These are phyloP conservation scores for Fusarium sp. DNA, from an alignment of 2,329 filamentous ascomycete genomes.

Conservation along the genomic window DNA sequence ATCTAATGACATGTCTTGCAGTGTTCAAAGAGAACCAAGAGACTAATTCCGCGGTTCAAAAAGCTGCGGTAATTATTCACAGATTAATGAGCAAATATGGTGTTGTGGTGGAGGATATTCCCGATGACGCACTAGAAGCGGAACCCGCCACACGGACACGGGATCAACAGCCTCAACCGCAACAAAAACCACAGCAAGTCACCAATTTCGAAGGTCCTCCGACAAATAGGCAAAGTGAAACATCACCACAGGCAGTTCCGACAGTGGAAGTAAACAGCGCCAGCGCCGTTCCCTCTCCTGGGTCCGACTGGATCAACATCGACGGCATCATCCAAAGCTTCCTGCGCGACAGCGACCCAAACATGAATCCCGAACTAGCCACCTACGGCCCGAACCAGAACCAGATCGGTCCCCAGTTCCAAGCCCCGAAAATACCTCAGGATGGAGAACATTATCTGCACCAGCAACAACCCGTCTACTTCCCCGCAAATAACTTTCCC, in stretches of 20 bases:
- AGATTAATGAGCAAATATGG: slow-evolving; percentile 59
- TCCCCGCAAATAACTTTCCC: slow-evolving; percentile 17
- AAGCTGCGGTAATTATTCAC: slow-evolving; percentile 58
- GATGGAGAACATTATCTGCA: slow-evolving; percentile 22
- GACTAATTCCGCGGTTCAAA: slow-evolving; percentile 61
- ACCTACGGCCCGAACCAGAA: neutral
- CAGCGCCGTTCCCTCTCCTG: slow-evolving; percentile 10
- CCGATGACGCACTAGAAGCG: slow-evolving; percentile 18
- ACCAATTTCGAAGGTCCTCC: neutral
- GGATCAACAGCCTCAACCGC: slow-evolving; percentile 14
- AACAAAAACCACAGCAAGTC: neutral
- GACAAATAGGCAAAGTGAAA: neutral
- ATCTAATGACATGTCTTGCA: slow-evolving; percentile 57
- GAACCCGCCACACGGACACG: neutral
- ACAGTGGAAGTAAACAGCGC: neutral
- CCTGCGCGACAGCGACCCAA: slow-evolving; percentile 36
- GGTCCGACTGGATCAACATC: slow-evolving; percentile 48
- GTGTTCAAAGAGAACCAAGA: slow-evolving; percentile 62
- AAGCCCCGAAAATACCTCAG: slow-evolving; percentile 14
- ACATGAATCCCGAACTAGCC: slow-evolving; percentile 4
- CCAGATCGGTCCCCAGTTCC: neutral
- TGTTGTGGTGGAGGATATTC: slow-evolving; percentile 42
- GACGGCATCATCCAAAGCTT: slow-evolving; percentile 54
- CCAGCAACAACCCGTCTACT: slow-evolving; percentile 14
- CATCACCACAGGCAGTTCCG: neutral